Conservation (phyloP, 164 flowering plant genomes). For the Platanus orientalis region DNA sequence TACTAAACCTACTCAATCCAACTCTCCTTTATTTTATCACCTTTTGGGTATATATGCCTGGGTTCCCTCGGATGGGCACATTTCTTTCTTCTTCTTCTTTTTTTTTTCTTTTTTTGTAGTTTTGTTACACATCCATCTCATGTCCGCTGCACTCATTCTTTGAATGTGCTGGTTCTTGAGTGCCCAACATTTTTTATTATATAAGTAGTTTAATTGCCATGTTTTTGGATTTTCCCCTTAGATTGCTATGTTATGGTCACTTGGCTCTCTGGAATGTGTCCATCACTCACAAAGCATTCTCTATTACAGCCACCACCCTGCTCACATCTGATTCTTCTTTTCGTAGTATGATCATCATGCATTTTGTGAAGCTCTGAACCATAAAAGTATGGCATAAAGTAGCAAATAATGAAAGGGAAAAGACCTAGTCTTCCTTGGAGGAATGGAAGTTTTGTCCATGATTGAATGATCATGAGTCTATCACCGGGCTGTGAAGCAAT, state of each 20-base stretch:
- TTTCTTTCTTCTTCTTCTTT: no score
- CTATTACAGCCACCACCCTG: background rate
- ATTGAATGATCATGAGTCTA: background rate
- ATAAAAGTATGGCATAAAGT: no score
- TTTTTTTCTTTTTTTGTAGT: no score
- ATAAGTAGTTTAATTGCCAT: no score
- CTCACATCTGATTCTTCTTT: background rate
- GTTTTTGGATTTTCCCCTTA: no score
- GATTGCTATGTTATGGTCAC: no score
- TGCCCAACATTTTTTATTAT: background rate
- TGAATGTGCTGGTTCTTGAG: background rate
- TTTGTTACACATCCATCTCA: background rate
- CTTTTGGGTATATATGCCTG: no score
- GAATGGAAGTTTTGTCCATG: background rate
- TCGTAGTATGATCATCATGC: background rate
- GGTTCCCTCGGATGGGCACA: no score
- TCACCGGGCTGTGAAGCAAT: background rate
- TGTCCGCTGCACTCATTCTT: background rate
- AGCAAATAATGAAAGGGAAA: background rate
- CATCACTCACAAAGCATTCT: background rate
- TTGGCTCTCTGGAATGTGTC: background rate
- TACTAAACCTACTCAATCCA: no score
- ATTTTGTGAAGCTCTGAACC: background rate
- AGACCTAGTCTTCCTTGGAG: background rate
- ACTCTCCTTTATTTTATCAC: no score